Evolutionary conservation across 106 monocot species (phyloP), one percentile per base, ranked within the genome.

Genomic region (Dendrobium catenatum): DNA sequence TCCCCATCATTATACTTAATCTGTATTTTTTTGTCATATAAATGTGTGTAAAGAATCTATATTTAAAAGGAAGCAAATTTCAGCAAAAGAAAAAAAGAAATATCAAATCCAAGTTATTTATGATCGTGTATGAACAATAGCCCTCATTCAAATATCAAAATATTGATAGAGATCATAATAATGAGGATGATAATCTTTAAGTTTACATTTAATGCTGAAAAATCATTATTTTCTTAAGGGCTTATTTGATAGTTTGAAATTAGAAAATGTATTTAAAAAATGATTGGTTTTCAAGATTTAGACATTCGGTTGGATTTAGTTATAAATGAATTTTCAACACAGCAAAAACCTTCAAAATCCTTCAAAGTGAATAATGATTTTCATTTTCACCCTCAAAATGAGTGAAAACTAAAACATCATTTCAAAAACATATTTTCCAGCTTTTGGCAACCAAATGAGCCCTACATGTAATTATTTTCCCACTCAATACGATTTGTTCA

Each of bases 1-100:
- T 99, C 99, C 26, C 90, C 95, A 82, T 99, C 98, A 49, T 90
- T 81, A 48, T 99, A 99, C 54, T 90, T 48, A 77, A 99, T 83
- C 98, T 99, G 86, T 47, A 82, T 74, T n/a, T 51, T 26, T 51
- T 26, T 27, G 6, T 74, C 43, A 48, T 49, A 13, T 20, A 46
- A 46, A 75, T 31, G 9, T 73, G 72, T 3, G 24, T 4, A 8
- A 33, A 54, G 31, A 33, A 16, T 70, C 20, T 20, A 7, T 74
- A 74, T 74, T 74, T 43, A 43, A 74, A 74, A 7, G 43, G 20
- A 74, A 74, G 37, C 17, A 73, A 73, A 42, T 42, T 41, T 73
- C 17, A 73, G 29, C 43, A 74, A 42, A 74, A 74, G 37, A 37
- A 37, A 37, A 37, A 37, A 37, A 44, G 68, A 72, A 29, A 40